phyloP scores from a whole-genome alignment of 306 rosid species.

The Sicyos baderoa region DNA sequence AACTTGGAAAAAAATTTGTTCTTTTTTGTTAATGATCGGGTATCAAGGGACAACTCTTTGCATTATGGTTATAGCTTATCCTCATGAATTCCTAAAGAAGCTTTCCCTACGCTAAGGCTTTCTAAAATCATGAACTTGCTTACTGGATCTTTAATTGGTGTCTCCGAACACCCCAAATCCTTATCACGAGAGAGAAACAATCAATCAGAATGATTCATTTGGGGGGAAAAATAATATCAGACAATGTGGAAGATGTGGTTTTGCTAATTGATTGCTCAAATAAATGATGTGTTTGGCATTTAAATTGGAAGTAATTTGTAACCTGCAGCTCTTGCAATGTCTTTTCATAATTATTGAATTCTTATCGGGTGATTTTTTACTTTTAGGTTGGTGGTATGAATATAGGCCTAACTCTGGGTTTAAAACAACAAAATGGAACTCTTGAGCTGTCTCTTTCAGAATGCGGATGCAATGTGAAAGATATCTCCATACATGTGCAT shows the following conservation, averaged over 20 bases:
- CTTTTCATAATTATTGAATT: background rate
- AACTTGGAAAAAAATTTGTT: background rate
- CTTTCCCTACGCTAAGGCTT: background rate
- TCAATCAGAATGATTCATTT: background rate
- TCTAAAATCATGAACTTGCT: background rate
- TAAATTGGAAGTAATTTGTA: background rate
- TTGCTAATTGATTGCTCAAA: constrained; percentile 14
- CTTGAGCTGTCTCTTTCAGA: constrained; percentile 53
- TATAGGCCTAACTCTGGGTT: constrained; percentile 47
- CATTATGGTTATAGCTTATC: background rate
- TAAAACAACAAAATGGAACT: constrained; percentile 54
- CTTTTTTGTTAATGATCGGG: background rate
- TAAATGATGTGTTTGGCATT: background rate
- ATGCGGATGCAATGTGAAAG: constrained; percentile 54
- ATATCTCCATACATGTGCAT: constrained; percentile 50
- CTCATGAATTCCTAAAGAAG: background rate
- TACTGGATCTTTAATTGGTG: background rate
- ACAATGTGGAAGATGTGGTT: constrained; percentile 1
- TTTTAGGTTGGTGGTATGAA: constrained; percentile 66
- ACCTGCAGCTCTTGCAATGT: constrained; percentile 1
- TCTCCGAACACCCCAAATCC: background rate
- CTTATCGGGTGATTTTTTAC: constrained; percentile 24
- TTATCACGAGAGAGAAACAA: background rate
- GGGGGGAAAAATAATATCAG: background rate
- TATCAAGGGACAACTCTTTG: background rate